These are phyloP conservation scores for Calamus simplicifolius DNA, from an alignment of 176 grass and related monocot genomes.

Conservation along the genomic window DNA sequence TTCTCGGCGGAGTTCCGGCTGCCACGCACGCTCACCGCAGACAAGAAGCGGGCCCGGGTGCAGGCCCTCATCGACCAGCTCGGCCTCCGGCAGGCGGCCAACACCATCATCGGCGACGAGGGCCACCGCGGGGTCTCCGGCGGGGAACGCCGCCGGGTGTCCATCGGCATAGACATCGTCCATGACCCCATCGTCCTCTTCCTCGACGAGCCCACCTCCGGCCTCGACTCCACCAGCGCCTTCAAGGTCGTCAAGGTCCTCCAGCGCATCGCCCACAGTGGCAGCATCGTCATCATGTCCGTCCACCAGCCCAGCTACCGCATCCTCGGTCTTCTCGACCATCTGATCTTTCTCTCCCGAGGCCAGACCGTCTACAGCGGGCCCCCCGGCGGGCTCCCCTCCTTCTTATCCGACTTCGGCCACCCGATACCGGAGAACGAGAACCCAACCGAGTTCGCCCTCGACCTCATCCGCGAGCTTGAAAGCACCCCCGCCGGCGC, in stretches of 20 bases:
- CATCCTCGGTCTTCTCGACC: slow-evolving; percentile 69
- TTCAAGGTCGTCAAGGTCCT: slow-evolving; percentile 94
- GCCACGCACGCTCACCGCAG: slow-evolving; percentile 43
- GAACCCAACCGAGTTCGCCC: slow-evolving; percentile 83
- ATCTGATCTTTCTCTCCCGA: slow-evolving; percentile 62
- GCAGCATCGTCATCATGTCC: slow-evolving; percentile 91
- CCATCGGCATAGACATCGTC: slow-evolving; percentile 86
- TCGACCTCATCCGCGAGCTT: slow-evolving; percentile 68
- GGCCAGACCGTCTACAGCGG: slow-evolving; percentile 68
- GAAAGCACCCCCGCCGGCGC: slow-evolving; percentile 52
- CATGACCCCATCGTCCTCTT: slow-evolving; percentile 88
- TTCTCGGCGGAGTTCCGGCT: slow-evolving; percentile 98
- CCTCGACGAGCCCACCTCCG: slow-evolving; percentile 94
- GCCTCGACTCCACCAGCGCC: slow-evolving; percentile 89
- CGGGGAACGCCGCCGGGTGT: slow-evolving; percentile 74
- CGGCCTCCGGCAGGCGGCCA: slow-evolving; percentile 45
- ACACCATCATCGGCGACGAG: slow-evolving; percentile 96
- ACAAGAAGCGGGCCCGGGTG: slow-evolving; percentile 75
- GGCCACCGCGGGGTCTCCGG: slow-evolving; percentile 88
- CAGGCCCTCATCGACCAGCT: slow-evolving; percentile 84
- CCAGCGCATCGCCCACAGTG: slow-evolving; percentile 60
- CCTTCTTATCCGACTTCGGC: slow-evolving; percentile 69
- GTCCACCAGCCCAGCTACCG: slow-evolving; percentile 87
- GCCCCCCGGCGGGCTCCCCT: slow-evolving; percentile 25
- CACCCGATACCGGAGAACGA: slow-evolving; percentile 59